Evolutionary conservation across 768 basidiomycete genomes (phyloP).

Genomic region (Russula vinacea): DNA sequence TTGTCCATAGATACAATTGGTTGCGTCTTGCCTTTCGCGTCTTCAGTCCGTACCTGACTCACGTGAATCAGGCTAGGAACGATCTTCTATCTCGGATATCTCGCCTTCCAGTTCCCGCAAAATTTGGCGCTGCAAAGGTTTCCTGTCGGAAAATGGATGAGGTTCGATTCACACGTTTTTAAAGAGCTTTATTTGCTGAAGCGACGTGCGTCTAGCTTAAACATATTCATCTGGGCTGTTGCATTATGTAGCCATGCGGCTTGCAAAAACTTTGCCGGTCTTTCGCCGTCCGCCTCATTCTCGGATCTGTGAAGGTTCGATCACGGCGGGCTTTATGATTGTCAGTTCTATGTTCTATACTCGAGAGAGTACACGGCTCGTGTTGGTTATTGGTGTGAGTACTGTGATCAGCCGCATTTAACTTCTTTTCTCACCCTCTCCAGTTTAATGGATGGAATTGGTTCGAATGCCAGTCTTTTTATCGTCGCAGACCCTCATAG

Average conservation of each 20-base stretch:
- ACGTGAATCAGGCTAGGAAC: conserved; percentile 59
- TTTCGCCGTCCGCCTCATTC: conserved; percentile 62
- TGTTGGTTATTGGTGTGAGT: conserved; percentile 72
- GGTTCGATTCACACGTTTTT: conserved; percentile 39
- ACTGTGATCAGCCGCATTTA: neutral
- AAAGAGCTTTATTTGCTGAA: neutral
- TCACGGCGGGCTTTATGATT: conserved; percentile 75
- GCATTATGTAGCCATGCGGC: conserved; percentile 62
- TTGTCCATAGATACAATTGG: conserved; percentile 62
- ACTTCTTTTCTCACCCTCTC: conserved; percentile 1
- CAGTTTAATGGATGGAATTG: conserved; percentile 76
- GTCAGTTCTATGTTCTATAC: conserved; percentile 79
- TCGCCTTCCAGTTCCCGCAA: conserved; percentile 71
- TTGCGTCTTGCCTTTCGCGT: conserved; percentile 30
- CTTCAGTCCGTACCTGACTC: neutral
- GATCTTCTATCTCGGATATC: conserved; percentile 69
- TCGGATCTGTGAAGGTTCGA: conserved; percentile 72
- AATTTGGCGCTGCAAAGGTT: conserved; percentile 69
- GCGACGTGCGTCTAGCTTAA: conserved; percentile 42
- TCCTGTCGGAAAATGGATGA: conserved; percentile 81
- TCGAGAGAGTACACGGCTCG: conserved; percentile 63
- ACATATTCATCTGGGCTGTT: conserved; percentile 65
- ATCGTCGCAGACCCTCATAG: neutral
- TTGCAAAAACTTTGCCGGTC: conserved; percentile 63
- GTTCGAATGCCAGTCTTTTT: conserved; percentile 35